Percentiles rank a stretch among this genome's conserved stretches.
phyloP scores from a whole-genome alignment of 1,284 basidiomycete species.

The Apiotrichum siamense region DNA sequence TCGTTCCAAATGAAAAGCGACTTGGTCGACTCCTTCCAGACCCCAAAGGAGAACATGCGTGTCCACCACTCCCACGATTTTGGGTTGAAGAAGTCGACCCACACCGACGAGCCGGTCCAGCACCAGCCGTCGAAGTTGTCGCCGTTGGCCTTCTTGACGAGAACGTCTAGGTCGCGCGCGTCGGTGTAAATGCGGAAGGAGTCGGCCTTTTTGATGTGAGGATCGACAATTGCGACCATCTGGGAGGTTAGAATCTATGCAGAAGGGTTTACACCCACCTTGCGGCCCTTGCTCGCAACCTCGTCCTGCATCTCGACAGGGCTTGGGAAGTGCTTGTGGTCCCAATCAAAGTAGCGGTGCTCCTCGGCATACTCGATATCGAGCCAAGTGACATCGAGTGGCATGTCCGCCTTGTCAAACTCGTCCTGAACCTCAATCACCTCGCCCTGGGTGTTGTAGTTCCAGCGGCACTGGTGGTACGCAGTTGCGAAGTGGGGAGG shows the following conservation, averaged over 20 bases:
- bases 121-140: slow-evolving; percentile 96
- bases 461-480: slow-evolving; percentile 98
- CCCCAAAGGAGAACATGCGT: slow-evolving; percentile 64
- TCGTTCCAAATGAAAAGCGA: slow-evolving; percentile 94
- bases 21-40: slow-evolving; percentile 56
- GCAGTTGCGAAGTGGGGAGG: slow-evolving; percentile 88
- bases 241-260: slow-evolving; percentile 48
- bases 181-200: slow-evolving; percentile 81
- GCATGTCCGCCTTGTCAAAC: slow-evolving; percentile 91
- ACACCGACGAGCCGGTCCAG: slow-evolving; percentile 91
- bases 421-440: slow-evolving; percentile 76
- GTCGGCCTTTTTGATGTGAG: slow-evolving; percentile 80
- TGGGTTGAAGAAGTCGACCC: slow-evolving; percentile 97
- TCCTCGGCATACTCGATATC: slow-evolving; percentile 95
- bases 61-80: slow-evolving; percentile 87
- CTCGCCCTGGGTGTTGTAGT: slow-evolving; percentile 88
- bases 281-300: slow-evolving; percentile 76
- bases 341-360: slow-evolving; percentile 98
- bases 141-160: slow-evolving; percentile 76
- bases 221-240: slow-evolving; percentile 97
- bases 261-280: slow-evolving; percentile 53
- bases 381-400: slow-evolving; percentile 95
- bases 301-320: slow-evolving; percentile 89
- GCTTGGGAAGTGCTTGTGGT: slow-evolving; percentile 83
- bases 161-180: slow-evolving; percentile 69